Percentiles rank a stretch among this genome's conserved stretches.
These are phyloP conservation scores for Rhypophila decipiens DNA, from an alignment of 495 filamentous ascomycete genomes.

Conservation along the genomic window DNA sequence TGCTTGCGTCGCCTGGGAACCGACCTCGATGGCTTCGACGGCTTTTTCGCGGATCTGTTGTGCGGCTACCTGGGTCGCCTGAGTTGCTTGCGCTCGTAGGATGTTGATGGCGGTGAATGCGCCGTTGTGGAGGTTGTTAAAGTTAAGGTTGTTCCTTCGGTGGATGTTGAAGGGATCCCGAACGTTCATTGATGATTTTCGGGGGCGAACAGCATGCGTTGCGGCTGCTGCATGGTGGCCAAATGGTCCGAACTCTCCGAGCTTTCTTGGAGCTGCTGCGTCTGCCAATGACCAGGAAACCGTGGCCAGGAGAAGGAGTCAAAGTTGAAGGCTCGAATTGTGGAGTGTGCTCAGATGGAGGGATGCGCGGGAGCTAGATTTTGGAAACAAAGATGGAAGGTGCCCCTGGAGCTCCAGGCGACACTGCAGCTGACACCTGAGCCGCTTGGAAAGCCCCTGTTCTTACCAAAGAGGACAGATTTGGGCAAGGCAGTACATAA, in stretches of 20 bases:
- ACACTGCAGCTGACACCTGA: no score
- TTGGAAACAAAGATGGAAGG: no score
- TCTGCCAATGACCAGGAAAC: not conserved
- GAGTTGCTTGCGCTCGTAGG: constrained; percentile 31
- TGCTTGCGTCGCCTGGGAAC: constrained; percentile 24
- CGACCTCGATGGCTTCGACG: constrained; percentile 34
- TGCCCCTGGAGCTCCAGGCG: no score
- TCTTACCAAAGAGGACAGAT: no score
- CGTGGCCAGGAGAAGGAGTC: not conserved
- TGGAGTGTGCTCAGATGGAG: no score
- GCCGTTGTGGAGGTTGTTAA: constrained; percentile 1
- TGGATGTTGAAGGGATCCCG: constrained; percentile 47
- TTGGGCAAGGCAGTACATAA: no score
- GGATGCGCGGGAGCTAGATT: no score
- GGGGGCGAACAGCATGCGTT: not conserved
- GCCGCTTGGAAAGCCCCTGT: no score
- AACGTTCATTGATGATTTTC: constrained; percentile 49
- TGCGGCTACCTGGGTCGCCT: constrained; percentile 25
- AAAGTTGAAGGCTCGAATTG: no score
- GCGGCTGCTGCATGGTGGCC: not conserved
- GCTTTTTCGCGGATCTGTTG: constrained; percentile 32
- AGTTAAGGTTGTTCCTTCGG: no score
- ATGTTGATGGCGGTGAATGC: constrained; percentile 36
- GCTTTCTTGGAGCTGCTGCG: not conserved
- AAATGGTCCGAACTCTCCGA: not conserved